Evolutionary conservation across 768 basidiomycete genomes (phyloP), one percentile per base, ranked within the genome.

Genomic region (Collybiopsis luxurians): DNA sequence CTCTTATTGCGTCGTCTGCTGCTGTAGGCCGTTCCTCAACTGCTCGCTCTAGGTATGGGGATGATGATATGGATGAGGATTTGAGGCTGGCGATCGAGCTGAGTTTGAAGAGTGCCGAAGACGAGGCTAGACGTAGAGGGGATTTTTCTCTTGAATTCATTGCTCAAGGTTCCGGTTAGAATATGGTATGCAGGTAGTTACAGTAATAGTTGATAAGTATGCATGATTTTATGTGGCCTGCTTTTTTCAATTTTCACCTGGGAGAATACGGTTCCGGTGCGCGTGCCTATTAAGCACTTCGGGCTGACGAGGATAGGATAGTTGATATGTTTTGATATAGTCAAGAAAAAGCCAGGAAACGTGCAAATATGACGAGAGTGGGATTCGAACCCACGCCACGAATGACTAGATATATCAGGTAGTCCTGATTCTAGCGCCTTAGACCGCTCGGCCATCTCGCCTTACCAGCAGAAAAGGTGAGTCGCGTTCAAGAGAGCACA

Each of bases 51-150:
- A 15, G 47, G 38, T 23, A 36, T 61, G 47, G 26, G 4, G 15
- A 30, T 11, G 55, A 43, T 2, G 59, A 56, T 61, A 51, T 51
- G 34, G 87, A 90, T 57, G 85, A 81, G 15, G 87, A 90, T 60
- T 61, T 90, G 66, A 75, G 70, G 48, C 78, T 83, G 60, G 88
- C 83, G 11, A 78, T 90, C 12, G 84, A 86, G 68, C 66, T 90
- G 67, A 90, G 89, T 65, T 75, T 90, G 24, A 24, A 23, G 23
- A 51, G 34, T 27, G 50, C 50, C 0, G n/a, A 40, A 27, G 85
- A 80, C 1, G 89, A 90, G 63, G 85, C 83, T n/a, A 59, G 66
- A 24, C 72, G 73, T 53, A 61, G 66, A 11, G 69, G 69, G 10
- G 68, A 68, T 28, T 27, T n/a, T n/a, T n/a, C n/a, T n/a, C n/a